Base-by-base conservation (phyloP, 2,329 filamentous ascomycete genomes). In the Apiospora koreana region DNA sequence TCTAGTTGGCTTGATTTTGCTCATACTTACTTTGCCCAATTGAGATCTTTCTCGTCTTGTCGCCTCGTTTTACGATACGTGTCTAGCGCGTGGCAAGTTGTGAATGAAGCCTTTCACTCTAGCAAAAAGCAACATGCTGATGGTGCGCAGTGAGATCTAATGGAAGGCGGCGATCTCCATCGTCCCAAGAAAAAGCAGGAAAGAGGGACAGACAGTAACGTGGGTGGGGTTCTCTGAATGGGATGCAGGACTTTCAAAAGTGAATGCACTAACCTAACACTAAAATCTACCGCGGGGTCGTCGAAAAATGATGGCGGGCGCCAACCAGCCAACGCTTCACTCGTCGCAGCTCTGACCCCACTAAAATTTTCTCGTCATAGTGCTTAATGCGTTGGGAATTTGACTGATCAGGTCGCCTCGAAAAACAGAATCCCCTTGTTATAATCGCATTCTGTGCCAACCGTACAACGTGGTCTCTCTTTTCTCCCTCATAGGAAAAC, bases 111-210 rank as follows among this genome's bases (percentile, higher is more conserved):
- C 31, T 54, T 35, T 35, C 50, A 10, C 16, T 35, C 18, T 58
- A 8, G 50, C 50, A 35, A 58, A 9, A 43, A 16, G 41, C 41
- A 43, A 35, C 35, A 25, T 4, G 48, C 10, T 28, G 23, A 50
- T 28, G 12, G 10, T 28, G 50, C 50, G 9, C 2, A 28, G 16
- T 62, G 21, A 38, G 31, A n/a, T 62, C 31, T 54, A n/a, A 62
- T 62, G 54, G 54, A 62, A 62, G 38, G 54, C 54, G 54, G 54
- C 54, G 54, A 62, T 38, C 54, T 62, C 54, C 54, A 62, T 62
- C 54, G 18, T 12, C 54, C 8, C 54, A 38, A 48, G 23, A 58
- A 35, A 28, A 18, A 50, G 23, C 31, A 31, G 25, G 48, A 54
- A 31, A 3, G 50, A 58, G 50, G 50, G 6, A 58, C 25, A 58